These are phyloP conservation scores for Crithidia bombi DNA, from an alignment of 208 protist genomes.

Conservation along the genomic window DNA sequence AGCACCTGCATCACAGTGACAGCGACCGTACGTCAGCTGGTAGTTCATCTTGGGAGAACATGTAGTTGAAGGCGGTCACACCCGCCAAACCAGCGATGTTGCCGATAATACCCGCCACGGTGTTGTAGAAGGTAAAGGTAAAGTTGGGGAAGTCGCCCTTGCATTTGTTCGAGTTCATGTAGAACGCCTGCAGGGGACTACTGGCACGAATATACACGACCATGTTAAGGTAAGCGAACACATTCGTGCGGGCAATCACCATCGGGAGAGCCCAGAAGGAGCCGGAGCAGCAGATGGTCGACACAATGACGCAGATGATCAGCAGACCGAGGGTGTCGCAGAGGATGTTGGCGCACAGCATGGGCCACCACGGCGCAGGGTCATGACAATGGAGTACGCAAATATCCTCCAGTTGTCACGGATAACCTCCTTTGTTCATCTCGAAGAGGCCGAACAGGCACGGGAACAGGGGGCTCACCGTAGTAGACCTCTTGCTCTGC, in stretches of 20 bases:
- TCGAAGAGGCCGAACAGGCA: slow-evolving; percentile 53
- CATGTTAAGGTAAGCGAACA: slow-evolving; percentile 57
- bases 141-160: slow-evolving; percentile 57
- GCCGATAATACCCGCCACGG: slow-evolving; percentile 46
- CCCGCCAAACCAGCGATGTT: slow-evolving; percentile 43
- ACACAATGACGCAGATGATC: slow-evolving; percentile 41
- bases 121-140: slow-evolving; percentile 69
- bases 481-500: slow-evolving; percentile 15
- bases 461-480: slow-evolving; percentile 24
- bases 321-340: slow-evolving; percentile 42
- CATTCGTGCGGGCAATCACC: slow-evolving; percentile 66
- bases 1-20: slow-evolving; percentile 42
- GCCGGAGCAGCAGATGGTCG: slow-evolving; percentile 37
- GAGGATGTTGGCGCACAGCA: slow-evolving; percentile 49
- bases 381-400: slow-evolving; percentile 60
- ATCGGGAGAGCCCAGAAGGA: slow-evolving; percentile 64
- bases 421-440: slow-evolving; percentile 65
- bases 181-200: slow-evolving; percentile 53
- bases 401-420: slow-evolving; percentile 51
- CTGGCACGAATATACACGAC: slow-evolving; percentile 50
- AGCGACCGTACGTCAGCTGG: slow-evolving; percentile 44
- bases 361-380: slow-evolving; percentile 43
- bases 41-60: slow-evolving; percentile 62
- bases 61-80: slow-evolving; percentile 54
- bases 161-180: slow-evolving; percentile 48